Evolutionary conservation across 164 flowering plant genomes (phyloP).

Genomic region (Taxillus chinensis): DNA sequence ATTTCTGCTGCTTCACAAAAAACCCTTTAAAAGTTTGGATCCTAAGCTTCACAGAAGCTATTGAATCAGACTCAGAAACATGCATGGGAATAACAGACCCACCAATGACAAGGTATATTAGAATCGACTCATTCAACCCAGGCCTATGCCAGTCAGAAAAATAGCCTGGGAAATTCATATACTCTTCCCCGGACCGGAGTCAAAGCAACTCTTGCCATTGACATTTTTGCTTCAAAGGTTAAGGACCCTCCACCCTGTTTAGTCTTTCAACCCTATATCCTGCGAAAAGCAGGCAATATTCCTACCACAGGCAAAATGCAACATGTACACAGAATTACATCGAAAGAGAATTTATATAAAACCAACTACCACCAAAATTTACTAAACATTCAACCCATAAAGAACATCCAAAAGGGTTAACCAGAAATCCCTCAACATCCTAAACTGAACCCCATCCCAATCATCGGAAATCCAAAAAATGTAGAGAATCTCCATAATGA

Average conservation of each 20-base stretch:
- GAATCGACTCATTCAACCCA: conserved; percentile 22
- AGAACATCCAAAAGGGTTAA: background rate
- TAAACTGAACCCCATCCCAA: background rate
- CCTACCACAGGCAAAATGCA: background rate
- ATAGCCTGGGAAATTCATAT: conserved; percentile 16
- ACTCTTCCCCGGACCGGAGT: conserved; percentile 30
- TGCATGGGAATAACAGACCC: conserved; percentile 40
- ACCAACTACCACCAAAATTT: too few species aligned
- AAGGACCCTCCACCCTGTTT: background rate
- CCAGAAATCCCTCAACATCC: background rate
- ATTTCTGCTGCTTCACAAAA: conserved; percentile 41
- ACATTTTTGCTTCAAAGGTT: conserved; percentile 12
- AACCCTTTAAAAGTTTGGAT: conserved; percentile 34
- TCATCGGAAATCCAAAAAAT: background rate
- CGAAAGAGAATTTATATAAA: background rate
- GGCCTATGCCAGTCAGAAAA: conserved; percentile 9
- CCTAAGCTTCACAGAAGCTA: conserved; percentile 47
- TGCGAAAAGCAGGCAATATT: background rate
- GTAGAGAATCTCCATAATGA: background rate
- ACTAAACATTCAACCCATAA: background rate
- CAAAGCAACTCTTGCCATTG: conserved; percentile 27
- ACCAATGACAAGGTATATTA: conserved; percentile 29
- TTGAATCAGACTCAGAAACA: conserved; percentile 45
- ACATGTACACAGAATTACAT: background rate
- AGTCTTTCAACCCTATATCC: background rate